Percentiles rank a stretch among this genome's conserved stretches.
These are phyloP conservation scores for Fusarium brevicatenulatum DNA, from an alignment of 2,329 filamentous ascomycete genomes.

Conservation along the genomic window DNA sequence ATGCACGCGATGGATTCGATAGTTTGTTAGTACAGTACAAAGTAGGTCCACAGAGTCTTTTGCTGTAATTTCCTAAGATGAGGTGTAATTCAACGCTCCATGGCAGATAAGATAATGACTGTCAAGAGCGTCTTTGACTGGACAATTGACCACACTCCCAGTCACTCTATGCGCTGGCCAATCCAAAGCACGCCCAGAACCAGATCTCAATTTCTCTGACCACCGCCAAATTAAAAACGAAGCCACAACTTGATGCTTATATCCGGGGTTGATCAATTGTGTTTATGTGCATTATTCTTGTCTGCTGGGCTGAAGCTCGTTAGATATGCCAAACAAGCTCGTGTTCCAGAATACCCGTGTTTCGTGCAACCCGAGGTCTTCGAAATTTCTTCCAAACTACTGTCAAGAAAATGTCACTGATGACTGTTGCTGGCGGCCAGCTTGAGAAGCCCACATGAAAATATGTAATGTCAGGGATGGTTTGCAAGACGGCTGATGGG, in stretches of 20 bases:
- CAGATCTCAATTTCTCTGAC: conserved; percentile 21
- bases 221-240: conserved; percentile 26
- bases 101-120: conserved; percentile 21
- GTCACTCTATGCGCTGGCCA: conserved; percentile 5
- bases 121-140: conserved; percentile 29
- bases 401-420: neutral
- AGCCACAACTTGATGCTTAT: conserved; percentile 26
- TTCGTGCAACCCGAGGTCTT: neutral
- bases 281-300: conserved; percentile 16
- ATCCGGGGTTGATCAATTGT: neutral
- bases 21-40: conserved; percentile 16
- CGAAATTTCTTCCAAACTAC: neutral
- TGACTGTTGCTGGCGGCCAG: conserved; percentile 1
- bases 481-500: conserved; percentile 27
- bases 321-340: conserved; percentile 17
- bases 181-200: conserved; percentile 16
- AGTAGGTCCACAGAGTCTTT: conserved; percentile 34
- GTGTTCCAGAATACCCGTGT: conserved; percentile 16
- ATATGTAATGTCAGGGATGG: conserved; percentile 27
- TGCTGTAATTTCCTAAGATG: conserved; percentile 46
- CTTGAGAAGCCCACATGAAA: neutral
- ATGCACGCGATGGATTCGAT: conserved; percentile 27
- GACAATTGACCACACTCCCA: neutral
- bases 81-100: conserved; percentile 40
- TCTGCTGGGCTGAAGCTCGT: conserved; percentile 11